Percentiles rank a stretch among this genome's conserved stretches.
Evolutionary conservation across 2,329 filamentous ascomycete genomes (phyloP).

Genomic region (Rutstroemia sp.): DNA sequence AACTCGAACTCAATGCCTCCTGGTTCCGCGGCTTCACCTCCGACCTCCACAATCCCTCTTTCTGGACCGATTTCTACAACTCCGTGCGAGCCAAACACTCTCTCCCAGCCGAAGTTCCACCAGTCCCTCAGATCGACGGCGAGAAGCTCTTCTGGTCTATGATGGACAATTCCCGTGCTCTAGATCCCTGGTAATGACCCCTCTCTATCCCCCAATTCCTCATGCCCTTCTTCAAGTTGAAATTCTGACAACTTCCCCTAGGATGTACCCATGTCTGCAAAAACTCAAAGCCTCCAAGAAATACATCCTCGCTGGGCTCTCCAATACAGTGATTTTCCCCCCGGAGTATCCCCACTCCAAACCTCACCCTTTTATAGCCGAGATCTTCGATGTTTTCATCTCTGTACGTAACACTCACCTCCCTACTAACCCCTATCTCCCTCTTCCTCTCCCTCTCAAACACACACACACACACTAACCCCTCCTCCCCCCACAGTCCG

Average conservation of each 20-base stretch:
- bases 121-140: conserved; percentile 66
- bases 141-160: conserved; percentile 83
- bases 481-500: conserved; percentile 38
- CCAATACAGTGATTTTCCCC: conserved; percentile 86
- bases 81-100: conserved; percentile 31
- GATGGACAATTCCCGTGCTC: conserved; percentile 65
- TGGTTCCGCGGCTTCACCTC: conserved; percentile 72
- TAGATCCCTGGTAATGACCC: conserved; percentile 54
- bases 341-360: conserved; percentile 55
- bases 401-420: conserved; percentile 32
- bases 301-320: conserved; percentile 74
- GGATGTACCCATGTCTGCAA: conserved; percentile 78
- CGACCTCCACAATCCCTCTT: conserved; percentile 58
- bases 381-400: conserved; percentile 79
- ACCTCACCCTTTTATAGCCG: conserved; percentile 36
- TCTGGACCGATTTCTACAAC: conserved; percentile 63
- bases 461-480: not conserved
- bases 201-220: not conserved
- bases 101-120: conserved; percentile 41
- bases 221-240: not conserved
- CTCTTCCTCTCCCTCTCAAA: not conserved
- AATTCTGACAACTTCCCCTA: not conserved
- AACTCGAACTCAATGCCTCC: conserved; percentile 62
- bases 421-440: no score
- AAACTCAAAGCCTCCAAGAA: conserved; percentile 55